These are phyloP conservation scores for Prinsepia uniflora DNA, from an alignment of 306 rosid species.

Conservation along the genomic window DNA sequence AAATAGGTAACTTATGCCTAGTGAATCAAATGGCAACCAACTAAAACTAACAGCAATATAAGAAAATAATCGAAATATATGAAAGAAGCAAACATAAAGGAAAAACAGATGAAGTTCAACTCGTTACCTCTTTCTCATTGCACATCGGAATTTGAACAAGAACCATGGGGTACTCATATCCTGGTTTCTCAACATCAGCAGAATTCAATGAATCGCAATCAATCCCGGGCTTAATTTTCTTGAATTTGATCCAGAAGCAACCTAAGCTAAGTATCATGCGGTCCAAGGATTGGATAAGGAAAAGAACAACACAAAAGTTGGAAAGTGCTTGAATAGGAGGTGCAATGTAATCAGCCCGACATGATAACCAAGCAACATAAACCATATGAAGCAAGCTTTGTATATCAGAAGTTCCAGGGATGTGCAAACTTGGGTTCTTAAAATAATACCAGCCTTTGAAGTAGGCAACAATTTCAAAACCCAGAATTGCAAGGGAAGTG, in stretches of 20 bases:
- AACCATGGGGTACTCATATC: conserved; percentile 70
- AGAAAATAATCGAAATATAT: background rate
- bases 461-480: conserved; percentile 71
- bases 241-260: conserved; percentile 81
- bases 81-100: background rate
- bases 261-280: conserved; percentile 78
- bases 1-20: background rate
- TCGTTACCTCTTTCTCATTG: conserved; percentile 82
- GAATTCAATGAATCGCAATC: conserved; percentile 43
- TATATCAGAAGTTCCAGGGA: conserved; percentile 66
- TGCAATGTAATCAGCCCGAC: conserved; percentile 81
- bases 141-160: conserved; percentile 95
- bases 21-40: background rate
- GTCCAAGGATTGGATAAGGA: conserved; percentile 82
- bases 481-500: conserved; percentile 59
- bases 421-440: conserved; percentile 56
- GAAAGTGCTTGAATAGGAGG: conserved; percentile 74
- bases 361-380: conserved; percentile 72
- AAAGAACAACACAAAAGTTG: conserved; percentile 70
- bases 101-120: conserved; percentile 12
- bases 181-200: conserved; percentile 62
- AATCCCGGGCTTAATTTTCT: conserved; percentile 67
- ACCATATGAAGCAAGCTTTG: conserved; percentile 58
- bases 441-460: conserved; percentile 82
- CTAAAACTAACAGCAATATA: background rate